Evolutionary conservation across 495 filamentous ascomycete species (phyloP).

Genomic region (Cercophora newfieldiana): DNA sequence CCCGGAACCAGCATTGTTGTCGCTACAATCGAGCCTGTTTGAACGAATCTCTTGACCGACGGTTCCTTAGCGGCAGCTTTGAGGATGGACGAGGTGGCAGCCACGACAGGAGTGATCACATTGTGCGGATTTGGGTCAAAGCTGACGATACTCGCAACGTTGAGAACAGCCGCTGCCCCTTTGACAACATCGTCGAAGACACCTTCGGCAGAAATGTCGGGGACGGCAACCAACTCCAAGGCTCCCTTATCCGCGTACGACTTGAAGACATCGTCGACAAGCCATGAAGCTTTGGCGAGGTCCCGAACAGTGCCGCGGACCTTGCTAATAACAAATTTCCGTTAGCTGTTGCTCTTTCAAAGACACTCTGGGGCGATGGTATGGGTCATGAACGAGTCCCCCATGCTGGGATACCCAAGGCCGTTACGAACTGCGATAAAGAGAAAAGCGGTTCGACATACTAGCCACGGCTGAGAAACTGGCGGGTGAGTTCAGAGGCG

Average conservation of each 20-base stretch:
- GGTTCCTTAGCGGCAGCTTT: slow-evolving; percentile 43
- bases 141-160: slow-evolving; percentile 46
- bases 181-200: slow-evolving; percentile 44
- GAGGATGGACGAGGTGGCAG: slow-evolving; percentile 40
- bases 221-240: slow-evolving; percentile 33
- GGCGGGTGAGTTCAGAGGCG: slow-evolving; percentile 47
- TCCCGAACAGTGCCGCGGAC: slow-evolving; percentile 50
- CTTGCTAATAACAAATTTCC: too few relatives aligned
- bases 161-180: slow-evolving; percentile 36
- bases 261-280: slow-evolving; percentile 39
- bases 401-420: too few relatives aligned
- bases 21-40: slow-evolving; percentile 50
- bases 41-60: slow-evolving; percentile 50
- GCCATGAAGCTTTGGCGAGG: slow-evolving; percentile 39
- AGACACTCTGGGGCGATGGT: too few relatives aligned
- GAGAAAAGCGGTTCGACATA: too few relatives aligned
- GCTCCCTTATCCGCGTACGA: slow-evolving; percentile 33
- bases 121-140: slow-evolving; percentile 36
- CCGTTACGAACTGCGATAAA: too few relatives aligned
- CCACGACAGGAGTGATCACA: slow-evolving; percentile 42
- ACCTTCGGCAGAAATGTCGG: slow-evolving; percentile 31
- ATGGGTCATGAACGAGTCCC: too few relatives aligned
- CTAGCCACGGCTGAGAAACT: slow-evolving; percentile 49
- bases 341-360: too few relatives aligned
- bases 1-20: slow-evolving; percentile 32